Evolutionary conservation across 192 early-diverging fungal genomes (phyloP), one percentile per base, ranked within the genome.

Genomic region (Entophlyctis helioformis): DNA sequence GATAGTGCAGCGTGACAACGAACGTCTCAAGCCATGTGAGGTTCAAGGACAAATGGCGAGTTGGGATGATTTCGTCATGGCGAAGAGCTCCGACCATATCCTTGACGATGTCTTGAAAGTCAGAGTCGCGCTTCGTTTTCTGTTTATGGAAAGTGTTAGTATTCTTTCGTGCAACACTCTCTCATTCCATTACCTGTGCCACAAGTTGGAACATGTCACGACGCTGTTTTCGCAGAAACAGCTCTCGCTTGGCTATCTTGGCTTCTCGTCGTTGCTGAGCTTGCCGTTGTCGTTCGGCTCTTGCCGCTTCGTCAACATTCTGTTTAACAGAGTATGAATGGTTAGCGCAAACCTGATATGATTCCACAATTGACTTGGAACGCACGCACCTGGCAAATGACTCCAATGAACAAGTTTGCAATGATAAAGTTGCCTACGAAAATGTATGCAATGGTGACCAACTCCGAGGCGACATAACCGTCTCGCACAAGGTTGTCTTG

Each of bases 361-460:
- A 15, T 27, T 46, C 16, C 19, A 19, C n/a, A 18, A 19, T n/a
- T 18, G 15, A 52, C 23, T 15, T 13, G 26, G 11, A 15, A 12
- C 15, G 24, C 4, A 51, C 27, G 7, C 20, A 65, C 62, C 45
- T 66, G 48, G 24, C 62, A 66, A 45, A 72, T 71, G 39, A 72
- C 63, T 1, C 58, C 69, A 52, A 72, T 69, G 42, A 70, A 72
- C 41, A 71, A 31, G 40, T 70, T 72, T n/a, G 66, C 45, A 42
- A 72, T 59, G 23, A 71, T 71, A 27, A 70, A 53, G 42, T 65
- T 72, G 20, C 58, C 63, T 12, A 72, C 22, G 38, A 67, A 67
- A 38, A 71, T 72, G 32, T 64, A 57, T 1, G 58, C 21, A 4
- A 53, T 56, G 26, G 63, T 60, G 36, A 54, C 66, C 13, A 49